Conservation (phyloP, 495 filamentous ascomycete genomes). For the Penicillium herquei region DNA sequence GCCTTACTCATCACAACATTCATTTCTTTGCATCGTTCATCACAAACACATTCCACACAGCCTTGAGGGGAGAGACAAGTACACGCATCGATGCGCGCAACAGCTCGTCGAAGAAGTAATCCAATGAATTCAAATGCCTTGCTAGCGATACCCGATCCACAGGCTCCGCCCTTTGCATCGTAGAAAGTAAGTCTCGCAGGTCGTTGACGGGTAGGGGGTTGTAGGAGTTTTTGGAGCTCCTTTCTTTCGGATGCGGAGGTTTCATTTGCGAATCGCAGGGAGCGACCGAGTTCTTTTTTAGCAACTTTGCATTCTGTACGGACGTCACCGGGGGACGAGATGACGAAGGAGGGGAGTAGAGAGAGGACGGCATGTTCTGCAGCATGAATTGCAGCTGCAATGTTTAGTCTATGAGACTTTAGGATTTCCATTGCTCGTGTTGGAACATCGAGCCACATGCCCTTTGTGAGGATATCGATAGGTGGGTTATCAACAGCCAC, state of each 20-base stretch:
- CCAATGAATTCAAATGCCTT: conserved; percentile 95
- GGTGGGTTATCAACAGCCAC: conserved; percentile 92
- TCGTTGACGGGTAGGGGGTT: conserved; percentile 66
- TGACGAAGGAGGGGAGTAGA: conserved; percentile 85
- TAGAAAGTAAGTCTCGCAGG: conserved; percentile 92
- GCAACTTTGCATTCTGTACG: conserved; percentile 95
- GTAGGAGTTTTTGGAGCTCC: conserved; percentile 20
- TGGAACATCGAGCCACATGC: conserved; percentile 96
- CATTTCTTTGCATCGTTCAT: conserved; percentile 80
- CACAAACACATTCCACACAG: conserved; percentile 85
- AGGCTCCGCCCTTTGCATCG: conserved; percentile 84
- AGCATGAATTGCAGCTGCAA: conserved; percentile 89
- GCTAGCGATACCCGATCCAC: conserved; percentile 78
- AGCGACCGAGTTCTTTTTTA: conserved; percentile 54
- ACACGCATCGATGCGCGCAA: conserved; percentile 76
- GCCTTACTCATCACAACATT: conserved; percentile 95
- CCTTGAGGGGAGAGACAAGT: conserved; percentile 60
- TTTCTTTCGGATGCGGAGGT: conserved; percentile 6
- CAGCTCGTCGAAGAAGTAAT: conserved; percentile 69
- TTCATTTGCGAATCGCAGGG: conserved; percentile 30
- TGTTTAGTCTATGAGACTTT: conserved; percentile 65
- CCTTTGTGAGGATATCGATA: conserved; percentile 77
- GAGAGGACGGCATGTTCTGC: conserved; percentile 88
- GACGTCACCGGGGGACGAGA: conserved; percentile 83
- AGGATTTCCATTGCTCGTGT: conserved; percentile 76